A percentile compares a stretch with the other conserved stretches of the same genome.
Evolutionary conservation across 2,329 filamentous ascomycete genomes (phyloP).

Genomic region (Monilinia fructigena): DNA sequence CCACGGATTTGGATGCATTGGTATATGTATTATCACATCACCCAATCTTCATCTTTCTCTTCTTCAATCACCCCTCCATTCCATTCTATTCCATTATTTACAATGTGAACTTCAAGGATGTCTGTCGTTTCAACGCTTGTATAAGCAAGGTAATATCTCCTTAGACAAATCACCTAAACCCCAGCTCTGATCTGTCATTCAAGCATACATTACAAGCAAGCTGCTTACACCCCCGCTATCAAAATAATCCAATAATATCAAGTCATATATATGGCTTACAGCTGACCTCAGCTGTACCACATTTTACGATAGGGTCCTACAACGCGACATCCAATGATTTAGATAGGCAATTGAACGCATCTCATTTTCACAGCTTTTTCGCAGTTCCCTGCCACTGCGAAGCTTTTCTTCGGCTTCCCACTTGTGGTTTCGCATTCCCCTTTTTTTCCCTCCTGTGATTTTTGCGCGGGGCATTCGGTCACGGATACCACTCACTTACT

Average conservation of each 20-base stretch:
- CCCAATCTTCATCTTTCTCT: neutral
- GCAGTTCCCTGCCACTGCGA: neutral
- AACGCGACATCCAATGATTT: neutral
- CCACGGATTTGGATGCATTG: neutral
- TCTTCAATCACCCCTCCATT: neutral
- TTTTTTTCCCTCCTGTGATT: too few species aligned
- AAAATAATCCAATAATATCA: conserved; percentile 2
- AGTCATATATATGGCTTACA: conserved; percentile 9
- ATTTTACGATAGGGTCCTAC: neutral
- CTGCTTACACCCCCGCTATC: neutral
- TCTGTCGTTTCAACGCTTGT: neutral
- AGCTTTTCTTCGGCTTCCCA: too few species aligned
- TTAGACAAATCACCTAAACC: neutral
- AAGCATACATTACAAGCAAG: neutral
- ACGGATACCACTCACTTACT: too few species aligned
- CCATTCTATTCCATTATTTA: neutral
- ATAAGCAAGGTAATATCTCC: too few species aligned
- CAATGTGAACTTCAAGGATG: neutral
- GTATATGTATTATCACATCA: neutral
- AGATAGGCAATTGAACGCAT: neutral
- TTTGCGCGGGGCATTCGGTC: too few species aligned
- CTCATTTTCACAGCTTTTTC: neutral
- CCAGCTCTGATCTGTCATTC: conserved; percentile 9
- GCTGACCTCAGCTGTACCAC: conserved; percentile 11
- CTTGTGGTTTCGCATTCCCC: too few species aligned